These are phyloP conservation scores for Sordaria brevicollis DNA, from an alignment of 495 filamentous ascomycete genomes.

Conservation along the genomic window DNA sequence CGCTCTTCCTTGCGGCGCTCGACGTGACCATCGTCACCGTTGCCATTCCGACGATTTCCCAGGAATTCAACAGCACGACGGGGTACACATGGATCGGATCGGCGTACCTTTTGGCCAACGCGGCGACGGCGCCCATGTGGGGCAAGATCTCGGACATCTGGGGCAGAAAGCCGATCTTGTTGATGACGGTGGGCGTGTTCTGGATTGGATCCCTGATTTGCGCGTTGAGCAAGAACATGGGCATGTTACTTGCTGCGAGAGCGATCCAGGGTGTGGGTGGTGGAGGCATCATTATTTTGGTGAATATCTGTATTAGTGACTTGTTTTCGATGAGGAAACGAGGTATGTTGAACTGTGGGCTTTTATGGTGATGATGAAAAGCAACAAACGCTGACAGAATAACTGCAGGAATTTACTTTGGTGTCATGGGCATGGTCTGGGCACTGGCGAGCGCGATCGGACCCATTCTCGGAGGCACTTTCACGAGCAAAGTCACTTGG, in stretches of 20 bases:
- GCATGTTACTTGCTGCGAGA: slow-evolving; percentile 65
- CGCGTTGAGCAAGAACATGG: slow-evolving; percentile 54
- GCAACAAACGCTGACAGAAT: background rate
- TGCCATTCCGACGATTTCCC: slow-evolving; percentile 48
- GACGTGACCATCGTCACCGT: slow-evolving; percentile 29
- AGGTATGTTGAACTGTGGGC: slow-evolving; percentile 18
- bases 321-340: slow-evolving; percentile 62
- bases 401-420: slow-evolving; percentile 53
- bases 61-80: slow-evolving; percentile 49
- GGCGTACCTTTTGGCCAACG: slow-evolving; percentile 58
- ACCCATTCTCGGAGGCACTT: slow-evolving; percentile 56
- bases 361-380: background rate
- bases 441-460: slow-evolving; percentile 45
- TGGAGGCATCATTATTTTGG: slow-evolving; percentile 69
- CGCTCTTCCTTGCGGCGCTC: slow-evolving; percentile 46
- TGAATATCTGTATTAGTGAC: slow-evolving; percentile 76
- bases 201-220: slow-evolving; percentile 66
- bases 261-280: slow-evolving; percentile 78
- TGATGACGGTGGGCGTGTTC: slow-evolving; percentile 64
- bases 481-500: slow-evolving; percentile 45
- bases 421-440: slow-evolving; percentile 40
- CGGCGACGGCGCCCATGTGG: slow-evolving; percentile 63
- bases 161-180: slow-evolving; percentile 70
- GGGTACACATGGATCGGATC: slow-evolving; percentile 73
- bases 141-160: slow-evolving; percentile 82